Percentiles rank a stretch among this genome's conserved stretches.
These are phyloP conservation scores for Monilinia polystroma DNA, from an alignment of 2,329 filamentous ascomycete species.

Conservation along the genomic window DNA sequence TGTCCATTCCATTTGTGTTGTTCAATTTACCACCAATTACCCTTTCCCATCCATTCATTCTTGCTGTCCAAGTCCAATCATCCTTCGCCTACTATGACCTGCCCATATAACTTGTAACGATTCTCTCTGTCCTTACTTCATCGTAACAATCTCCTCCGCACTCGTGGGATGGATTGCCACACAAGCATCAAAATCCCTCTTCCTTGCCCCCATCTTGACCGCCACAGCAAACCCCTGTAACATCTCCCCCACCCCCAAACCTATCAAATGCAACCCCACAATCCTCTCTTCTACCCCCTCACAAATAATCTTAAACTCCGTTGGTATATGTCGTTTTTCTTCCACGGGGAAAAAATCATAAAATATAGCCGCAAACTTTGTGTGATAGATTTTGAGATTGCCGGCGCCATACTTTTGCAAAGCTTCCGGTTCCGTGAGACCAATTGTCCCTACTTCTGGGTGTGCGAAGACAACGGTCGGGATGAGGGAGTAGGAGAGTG, in stretches of 20 bases:
- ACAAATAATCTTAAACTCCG: conserved; percentile 51
- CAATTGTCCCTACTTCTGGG: conserved; percentile 50
- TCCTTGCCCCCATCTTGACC: conserved; percentile 77
- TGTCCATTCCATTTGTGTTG: background rate
- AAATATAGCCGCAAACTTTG: conserved; percentile 50
- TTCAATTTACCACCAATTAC: background rate
- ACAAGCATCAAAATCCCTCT: conserved; percentile 72
- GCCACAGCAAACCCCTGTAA: conserved; percentile 76
- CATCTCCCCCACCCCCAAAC: conserved; percentile 61
- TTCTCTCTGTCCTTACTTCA: conserved; percentile 21
- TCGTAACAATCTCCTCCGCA: conserved; percentile 66
- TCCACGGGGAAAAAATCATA: conserved; percentile 48
- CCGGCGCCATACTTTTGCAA: conserved; percentile 48
- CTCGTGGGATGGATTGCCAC: conserved; percentile 77
- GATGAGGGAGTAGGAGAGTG: conserved; percentile 50
- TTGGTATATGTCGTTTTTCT: conserved; percentile 52
- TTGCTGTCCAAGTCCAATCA: no score
- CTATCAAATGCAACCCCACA: conserved; percentile 51
- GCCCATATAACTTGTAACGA: background rate
- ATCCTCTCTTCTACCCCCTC: conserved; percentile 50
- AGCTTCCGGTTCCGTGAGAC: conserved; percentile 51
- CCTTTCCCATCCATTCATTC: background rate
- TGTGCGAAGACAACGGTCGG: conserved; percentile 54
- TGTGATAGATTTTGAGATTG: conserved; percentile 51
- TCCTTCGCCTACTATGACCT: background rate